A percentile compares a stretch with the other conserved stretches of the same genome.
phyloP scores from a whole-genome alignment of 495 filamentous ascomycete species.

The Oleoguttula mirabilis region DNA sequence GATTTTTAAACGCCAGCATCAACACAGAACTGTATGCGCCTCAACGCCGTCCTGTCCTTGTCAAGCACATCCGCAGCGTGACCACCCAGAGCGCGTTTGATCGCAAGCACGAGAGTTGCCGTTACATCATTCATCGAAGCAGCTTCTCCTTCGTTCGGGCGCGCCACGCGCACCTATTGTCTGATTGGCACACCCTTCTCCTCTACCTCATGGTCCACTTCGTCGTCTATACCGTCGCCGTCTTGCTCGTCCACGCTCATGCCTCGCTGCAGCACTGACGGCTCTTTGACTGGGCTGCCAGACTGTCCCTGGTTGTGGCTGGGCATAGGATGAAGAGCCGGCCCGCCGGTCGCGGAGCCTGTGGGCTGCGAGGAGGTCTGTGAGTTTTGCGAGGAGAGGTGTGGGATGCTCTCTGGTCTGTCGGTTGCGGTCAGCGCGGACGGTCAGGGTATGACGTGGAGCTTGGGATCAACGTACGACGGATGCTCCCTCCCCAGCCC shows the following conservation, averaged over 20 bases:
- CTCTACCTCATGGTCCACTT: conserved; percentile 22
- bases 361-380: conserved; percentile 2
- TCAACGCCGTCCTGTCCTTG: too few species aligned
- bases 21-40: too few species aligned
- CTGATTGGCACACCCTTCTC: conserved; percentile 53
- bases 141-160: too few species aligned
- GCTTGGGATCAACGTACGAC: conserved; percentile 31
- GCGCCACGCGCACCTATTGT: conserved; percentile 3
- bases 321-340: conserved; percentile 32
- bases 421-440: not conserved
- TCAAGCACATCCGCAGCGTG: too few species aligned
- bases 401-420: conserved; percentile 84
- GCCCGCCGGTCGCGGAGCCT: conserved; percentile 30
- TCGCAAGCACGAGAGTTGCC: too few species aligned
- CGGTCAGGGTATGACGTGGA: not conserved
- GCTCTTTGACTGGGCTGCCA: conserved; percentile 78
- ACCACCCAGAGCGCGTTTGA: too few species aligned
- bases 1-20: too few species aligned
- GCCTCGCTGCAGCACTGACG: conserved; percentile 65
- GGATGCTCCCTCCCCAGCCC: conserved; percentile 90
- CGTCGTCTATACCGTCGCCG: conserved; percentile 27
- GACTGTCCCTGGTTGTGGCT: conserved; percentile 30
- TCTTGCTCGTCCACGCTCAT: conserved; percentile 58
- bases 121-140: too few species aligned
- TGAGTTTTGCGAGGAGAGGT: conserved; percentile 31